Evolutionary conservation across 177 flowering plant species (phyloP), one percentile per base, ranked within the genome.

Genomic region (Telopea speciosissima): DNA sequence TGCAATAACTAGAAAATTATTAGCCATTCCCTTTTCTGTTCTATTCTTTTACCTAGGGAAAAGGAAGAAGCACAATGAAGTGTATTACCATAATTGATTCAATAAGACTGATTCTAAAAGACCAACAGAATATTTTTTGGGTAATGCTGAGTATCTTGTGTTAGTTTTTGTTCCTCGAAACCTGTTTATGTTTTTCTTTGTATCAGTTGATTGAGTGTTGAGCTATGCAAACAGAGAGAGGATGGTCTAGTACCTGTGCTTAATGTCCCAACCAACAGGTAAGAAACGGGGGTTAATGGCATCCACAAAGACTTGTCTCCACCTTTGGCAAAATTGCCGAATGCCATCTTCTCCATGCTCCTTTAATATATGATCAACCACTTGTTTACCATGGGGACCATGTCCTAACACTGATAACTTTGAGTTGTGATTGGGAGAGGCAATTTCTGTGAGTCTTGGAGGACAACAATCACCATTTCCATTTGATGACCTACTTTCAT

Each of bases 301-400:
- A 69, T 88, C 94, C 70, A 95, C 96, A 85, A 95, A 92, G 64
- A 88, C 94, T 78, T 88, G 91, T 76, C 99, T 87, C 97, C 97
- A 95, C 72, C 88, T 86, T 81, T 89, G 97, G 72, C 99, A 95
- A 81, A 95, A 90, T 40, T 86, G 77, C 21, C 78, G 72, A 71
- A 95, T 79, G 12, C 97, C 97, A 60, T 86, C 90, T 22, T 95
- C 99, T 23, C 94, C 97, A 75, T 84, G 71, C 73, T 88, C 85
- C 62, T 82, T 79, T 13, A 92, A 70, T 74, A 95, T 65, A 78
- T 84, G 74, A 65, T 87, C 90, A 52, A 95, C 96, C 63, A 92
- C 94, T 83, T 83, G 87, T 73, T 88, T 95, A 66, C 99, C 99
- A 79, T 95, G 99, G 9, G 97, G 99, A 26, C 99, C 97, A 81